Evolutionary conservation across 2,329 filamentous ascomycete species (phyloP).

Genomic region (Aureobasidium sp.): DNA sequence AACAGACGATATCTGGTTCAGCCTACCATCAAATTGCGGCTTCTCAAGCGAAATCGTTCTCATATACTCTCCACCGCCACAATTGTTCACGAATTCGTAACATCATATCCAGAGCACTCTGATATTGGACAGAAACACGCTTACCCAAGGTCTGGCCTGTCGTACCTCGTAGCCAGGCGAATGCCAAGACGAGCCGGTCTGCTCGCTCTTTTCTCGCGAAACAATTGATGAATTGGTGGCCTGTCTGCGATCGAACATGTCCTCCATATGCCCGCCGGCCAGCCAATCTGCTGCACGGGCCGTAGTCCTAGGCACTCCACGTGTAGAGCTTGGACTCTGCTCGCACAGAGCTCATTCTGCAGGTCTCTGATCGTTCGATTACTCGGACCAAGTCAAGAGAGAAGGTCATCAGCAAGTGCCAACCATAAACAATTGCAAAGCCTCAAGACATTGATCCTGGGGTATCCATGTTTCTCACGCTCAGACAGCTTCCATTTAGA

Average conservation of each 20-base stretch:
- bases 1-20: not conserved
- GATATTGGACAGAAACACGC: too few relatives aligned
- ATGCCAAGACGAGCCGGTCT: too few relatives aligned
- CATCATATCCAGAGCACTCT: not conserved
- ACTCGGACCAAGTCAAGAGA: not conserved
- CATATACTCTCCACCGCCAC: not conserved
- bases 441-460: not conserved
- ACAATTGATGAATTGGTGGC: not conserved
- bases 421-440: not conserved
- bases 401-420: not conserved
- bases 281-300: not conserved
- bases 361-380: not conserved
- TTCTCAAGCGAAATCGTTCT: not conserved
- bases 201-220: slow-evolving; percentile 1
- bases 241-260: not conserved
- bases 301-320: not conserved
- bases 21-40: not conserved
- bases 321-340: not conserved
- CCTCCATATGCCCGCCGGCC: not conserved
- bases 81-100: not conserved
- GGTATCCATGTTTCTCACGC: not conserved
- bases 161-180: too few relatives aligned
- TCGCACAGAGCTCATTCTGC: not conserved
- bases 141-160: not conserved
- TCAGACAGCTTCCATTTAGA: not conserved